Base-by-base conservation (phyloP, 768 basidiomycete genomes). In the Suillus ampliporus region DNA sequence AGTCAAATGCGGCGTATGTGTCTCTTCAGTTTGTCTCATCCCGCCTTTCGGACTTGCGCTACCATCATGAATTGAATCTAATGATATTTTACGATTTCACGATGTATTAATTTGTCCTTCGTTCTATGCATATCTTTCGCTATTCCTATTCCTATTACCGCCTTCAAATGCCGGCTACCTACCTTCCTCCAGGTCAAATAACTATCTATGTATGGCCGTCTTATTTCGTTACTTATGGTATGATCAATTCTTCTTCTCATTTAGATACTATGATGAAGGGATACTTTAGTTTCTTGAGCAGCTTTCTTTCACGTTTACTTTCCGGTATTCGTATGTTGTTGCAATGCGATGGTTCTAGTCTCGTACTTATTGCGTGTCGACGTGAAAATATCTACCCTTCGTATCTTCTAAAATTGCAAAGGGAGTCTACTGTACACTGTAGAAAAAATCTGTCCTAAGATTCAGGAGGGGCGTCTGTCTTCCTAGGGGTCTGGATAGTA, bases 171-270 rank as follows among this genome's bases (percentile, higher is more conserved):
- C 34, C 34, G 37, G 41, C 46, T 60, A 57, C 52, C 52, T 57
- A 53, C 58, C 44, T 34, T 34, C 57, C 37, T 2, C 19, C 19
- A 51, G 19, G 31, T 51, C 31, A 3, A 34, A 31, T 51, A 17
- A 37, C 52, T 35, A 58, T 60, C 59, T 60, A 60, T 60, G 34
- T 54, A 57, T 19, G 59, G 38, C 57, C 59, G 47, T 8, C 35
- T 60, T 60, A 52, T 54, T 60, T 60, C 17, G 34, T 26, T 60
- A 60, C 59, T 60, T 60, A 60, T 60, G 58, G 57, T 60, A 52
- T 56, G 44, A 11, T 31, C 50, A 5, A 51, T 38, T 53, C 8
- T 31, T 44, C 23, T 59, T 44, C 58, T 13, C 31, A 7, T 57
- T 57, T 37, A 19, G 38, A 35, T 54, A 15, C 52, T 21, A 5